These are phyloP conservation scores for Phialemoniopsis sp. DNA, from an alignment of 2,329 filamentous ascomycete genomes.

Conservation along the genomic window DNA sequence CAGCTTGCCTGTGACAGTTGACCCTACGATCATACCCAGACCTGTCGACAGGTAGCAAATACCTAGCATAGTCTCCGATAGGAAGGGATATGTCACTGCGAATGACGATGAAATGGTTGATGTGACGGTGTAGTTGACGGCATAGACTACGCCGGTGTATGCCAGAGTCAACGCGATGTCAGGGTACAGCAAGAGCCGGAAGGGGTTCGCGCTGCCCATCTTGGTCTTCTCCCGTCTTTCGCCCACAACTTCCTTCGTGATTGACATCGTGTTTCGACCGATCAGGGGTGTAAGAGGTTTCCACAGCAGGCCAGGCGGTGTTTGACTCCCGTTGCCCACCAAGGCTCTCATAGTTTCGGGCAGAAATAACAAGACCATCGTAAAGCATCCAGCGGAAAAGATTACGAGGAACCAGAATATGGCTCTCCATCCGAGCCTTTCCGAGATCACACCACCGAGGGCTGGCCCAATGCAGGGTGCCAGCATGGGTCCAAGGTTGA, in stretches of 20 bases:
- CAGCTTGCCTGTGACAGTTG: slow-evolving; percentile 19
- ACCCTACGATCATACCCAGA: slow-evolving; percentile 21
- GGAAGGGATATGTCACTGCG: slow-evolving; percentile 15
- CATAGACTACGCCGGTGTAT: slow-evolving; percentile 26
- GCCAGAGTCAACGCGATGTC: slow-evolving; percentile 22
- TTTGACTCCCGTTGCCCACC: slow-evolving; percentile 19
- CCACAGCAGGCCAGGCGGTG: slow-evolving; percentile 9
- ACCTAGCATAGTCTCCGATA: slow-evolving; percentile 23
- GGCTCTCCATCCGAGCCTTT: slow-evolving; percentile 42
- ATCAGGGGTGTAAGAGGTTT: slow-evolving; percentile 13
- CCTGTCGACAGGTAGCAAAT: slow-evolving; percentile 24
- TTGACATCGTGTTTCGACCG: slow-evolving; percentile 3
- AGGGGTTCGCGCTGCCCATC: slow-evolving; percentile 16
- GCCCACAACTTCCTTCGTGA: too few relatives aligned
- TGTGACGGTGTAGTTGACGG: slow-evolving; percentile 26
- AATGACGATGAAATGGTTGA: slow-evolving; percentile 27
- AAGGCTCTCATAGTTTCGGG: slow-evolving; percentile 23
- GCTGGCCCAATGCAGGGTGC: slow-evolving; percentile 44
- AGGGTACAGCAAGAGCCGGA: slow-evolving; percentile 21
- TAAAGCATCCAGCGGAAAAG: slow-evolving; percentile 28
- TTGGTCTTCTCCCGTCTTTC: background rate
- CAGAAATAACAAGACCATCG: slow-evolving; percentile 23
- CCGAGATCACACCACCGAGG: slow-evolving; percentile 41
- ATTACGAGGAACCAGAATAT: slow-evolving; percentile 53
- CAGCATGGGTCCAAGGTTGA: slow-evolving; percentile 29